A percentile compares a stretch with the other conserved stretches of the same genome.
These are phyloP conservation scores for Tulasnella sp. DNA, from an alignment of 768 basidiomycete genomes.

Conservation along the genomic window DNA sequence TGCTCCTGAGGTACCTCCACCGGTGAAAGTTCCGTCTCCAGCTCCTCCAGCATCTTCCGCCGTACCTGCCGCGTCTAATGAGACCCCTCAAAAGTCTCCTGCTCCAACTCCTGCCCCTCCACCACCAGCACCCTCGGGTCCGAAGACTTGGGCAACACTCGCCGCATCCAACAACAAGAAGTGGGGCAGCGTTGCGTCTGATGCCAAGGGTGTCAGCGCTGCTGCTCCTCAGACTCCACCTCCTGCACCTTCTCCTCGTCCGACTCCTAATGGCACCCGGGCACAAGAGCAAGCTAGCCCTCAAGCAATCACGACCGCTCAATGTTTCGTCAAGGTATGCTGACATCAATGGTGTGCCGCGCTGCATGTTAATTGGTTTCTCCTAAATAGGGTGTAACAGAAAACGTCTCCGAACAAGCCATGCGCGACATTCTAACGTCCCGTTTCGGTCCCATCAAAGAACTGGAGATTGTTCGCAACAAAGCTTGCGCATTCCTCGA, in stretches of 20 bases:
- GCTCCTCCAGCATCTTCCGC: constrained; percentile 43
- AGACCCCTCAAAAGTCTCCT: constrained; percentile 39
- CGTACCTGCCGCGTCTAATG: constrained; percentile 36
- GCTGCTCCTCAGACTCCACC: constrained; percentile 45
- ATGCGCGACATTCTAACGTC: constrained; percentile 56
- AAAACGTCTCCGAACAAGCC: constrained; percentile 58
- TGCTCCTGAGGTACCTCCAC: constrained; percentile 39
- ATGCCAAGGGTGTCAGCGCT: constrained; percentile 76
- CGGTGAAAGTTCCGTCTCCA: constrained; percentile 44
- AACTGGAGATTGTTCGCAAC: constrained; percentile 81
- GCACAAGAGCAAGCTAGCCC: constrained; percentile 54
- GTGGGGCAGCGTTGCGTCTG: constrained; percentile 83
- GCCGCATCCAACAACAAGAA: constrained; percentile 81
- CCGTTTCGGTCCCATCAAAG: constrained; percentile 82
- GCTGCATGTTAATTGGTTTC: constrained; percentile 21
- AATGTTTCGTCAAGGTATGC: constrained; percentile 90
- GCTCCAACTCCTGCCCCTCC: constrained; percentile 43
- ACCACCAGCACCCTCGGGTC: constrained; percentile 53
- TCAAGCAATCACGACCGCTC: constrained; percentile 67
- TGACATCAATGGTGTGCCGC: not conserved
- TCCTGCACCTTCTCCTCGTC: constrained; percentile 42
- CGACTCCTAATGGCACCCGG: constrained; percentile 39
- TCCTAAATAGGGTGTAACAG: constrained; percentile 66
- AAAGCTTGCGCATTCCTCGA: constrained; percentile 97
- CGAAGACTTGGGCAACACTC: constrained; percentile 90